Percentiles rank a stretch among this genome's conserved stretches.
phyloP scores from a whole-genome alignment of 2,329 filamentous ascomycete genomes.

The Fusarium tanahbumbuense region DNA sequence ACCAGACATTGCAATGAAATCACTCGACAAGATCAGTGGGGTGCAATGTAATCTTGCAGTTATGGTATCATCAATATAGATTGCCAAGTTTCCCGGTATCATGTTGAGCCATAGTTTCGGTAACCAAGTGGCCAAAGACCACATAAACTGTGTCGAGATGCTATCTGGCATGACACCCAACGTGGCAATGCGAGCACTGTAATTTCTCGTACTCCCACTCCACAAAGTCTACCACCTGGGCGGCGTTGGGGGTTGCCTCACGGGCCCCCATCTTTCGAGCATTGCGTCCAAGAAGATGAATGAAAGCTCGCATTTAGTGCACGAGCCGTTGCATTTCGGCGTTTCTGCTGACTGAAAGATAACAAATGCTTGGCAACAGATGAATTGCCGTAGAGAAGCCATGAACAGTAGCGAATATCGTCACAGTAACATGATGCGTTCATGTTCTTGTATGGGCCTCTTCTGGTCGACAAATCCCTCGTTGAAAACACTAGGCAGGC shows the following conservation, averaged over 20 bases:
- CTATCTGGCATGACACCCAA: constrained; percentile 1
- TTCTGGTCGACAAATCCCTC: background rate
- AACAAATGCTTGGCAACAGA: constrained; percentile 16
- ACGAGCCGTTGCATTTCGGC: constrained; percentile 1
- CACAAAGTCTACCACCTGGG: constrained; percentile 19
- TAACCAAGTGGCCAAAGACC: background rate
- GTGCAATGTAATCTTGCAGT: constrained; percentile 4
- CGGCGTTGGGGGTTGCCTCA: background rate
- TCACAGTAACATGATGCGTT: background rate
- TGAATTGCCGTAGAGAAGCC: background rate
- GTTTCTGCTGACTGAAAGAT: constrained; percentile 10
- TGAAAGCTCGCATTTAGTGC: constrained; percentile 15
- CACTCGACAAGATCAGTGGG: constrained; percentile 5
- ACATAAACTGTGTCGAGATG: constrained; percentile 1
- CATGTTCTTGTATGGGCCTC: background rate
- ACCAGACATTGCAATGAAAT: background rate
- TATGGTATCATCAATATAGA: constrained; percentile 14
- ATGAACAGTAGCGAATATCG: background rate
- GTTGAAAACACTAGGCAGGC: constrained; percentile 1
- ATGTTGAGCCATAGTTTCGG: constrained; percentile 24
- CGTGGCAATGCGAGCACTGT: constrained; percentile 1
- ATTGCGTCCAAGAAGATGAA: background rate
- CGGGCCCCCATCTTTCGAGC: constrained; percentile 1
- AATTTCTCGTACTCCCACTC: constrained; percentile 23
- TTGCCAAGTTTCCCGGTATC: constrained; percentile 12